Percentiles rank a stretch among this genome's conserved stretches.
phyloP scores from a whole-genome alignment of 805 yeast species.

The Metschnikowia borealis region DNA sequence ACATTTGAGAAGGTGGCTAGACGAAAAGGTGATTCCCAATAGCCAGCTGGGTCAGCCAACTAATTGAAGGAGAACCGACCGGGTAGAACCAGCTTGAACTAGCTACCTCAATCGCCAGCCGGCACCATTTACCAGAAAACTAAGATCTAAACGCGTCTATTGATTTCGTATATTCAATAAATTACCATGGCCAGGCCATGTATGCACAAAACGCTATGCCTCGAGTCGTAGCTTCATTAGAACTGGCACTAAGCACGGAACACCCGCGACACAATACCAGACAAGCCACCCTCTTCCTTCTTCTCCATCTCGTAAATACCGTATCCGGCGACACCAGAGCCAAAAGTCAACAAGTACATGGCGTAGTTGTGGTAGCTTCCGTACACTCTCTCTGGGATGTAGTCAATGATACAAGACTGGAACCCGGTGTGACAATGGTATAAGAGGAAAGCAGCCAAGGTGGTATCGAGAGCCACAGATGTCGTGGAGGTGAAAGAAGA shows the following conservation, averaged over 20 bases:
- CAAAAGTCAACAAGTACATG: constrained; percentile 56
- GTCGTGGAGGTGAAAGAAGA: constrained; percentile 58
- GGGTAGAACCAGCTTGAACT: neutral
- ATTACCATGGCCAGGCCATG: constrained; percentile 1
- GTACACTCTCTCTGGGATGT: constrained; percentile 71
- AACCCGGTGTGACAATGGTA: constrained; percentile 70
- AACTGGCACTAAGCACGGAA: constrained; percentile 30
- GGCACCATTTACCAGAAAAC: too few species aligned
- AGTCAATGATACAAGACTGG: constrained; percentile 73
- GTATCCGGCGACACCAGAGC: constrained; percentile 61
- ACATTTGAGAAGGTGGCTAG: constrained; percentile 23
- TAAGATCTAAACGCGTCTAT: neutral
- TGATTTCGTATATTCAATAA: constrained; percentile 4
- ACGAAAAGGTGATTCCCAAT: constrained; percentile 5
- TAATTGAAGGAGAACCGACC: too few species aligned
- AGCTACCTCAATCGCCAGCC: neutral
- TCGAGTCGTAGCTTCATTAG: neutral
- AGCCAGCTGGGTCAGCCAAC: neutral
- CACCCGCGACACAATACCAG: constrained; percentile 41
- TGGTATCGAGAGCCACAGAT: constrained; percentile 52
- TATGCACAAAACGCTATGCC: constrained; percentile 1
- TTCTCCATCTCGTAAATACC: constrained; percentile 71
- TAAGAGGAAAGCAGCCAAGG: constrained; percentile 51
- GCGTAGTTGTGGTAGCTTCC: constrained; percentile 62
- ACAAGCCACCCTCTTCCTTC: constrained; percentile 56